These are phyloP conservation scores for Hygrophorus russula DNA, from an alignment of 768 basidiomycete species.

Conservation along the genomic window DNA sequence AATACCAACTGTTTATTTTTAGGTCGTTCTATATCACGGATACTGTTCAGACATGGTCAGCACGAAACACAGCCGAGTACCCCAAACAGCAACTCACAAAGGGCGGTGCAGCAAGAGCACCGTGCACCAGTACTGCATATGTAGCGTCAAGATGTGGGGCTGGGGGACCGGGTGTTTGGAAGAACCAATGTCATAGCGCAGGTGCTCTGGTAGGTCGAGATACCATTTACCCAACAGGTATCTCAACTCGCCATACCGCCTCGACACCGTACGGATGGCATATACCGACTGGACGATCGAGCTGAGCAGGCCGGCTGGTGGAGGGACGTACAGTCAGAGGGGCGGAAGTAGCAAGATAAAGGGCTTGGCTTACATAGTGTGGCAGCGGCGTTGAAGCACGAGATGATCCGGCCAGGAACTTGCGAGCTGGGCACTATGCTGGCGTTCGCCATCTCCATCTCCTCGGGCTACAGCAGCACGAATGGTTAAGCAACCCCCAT, in stretches of 20 bases:
- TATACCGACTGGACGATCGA: conserved; percentile 64
- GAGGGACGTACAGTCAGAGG: conserved; percentile 7
- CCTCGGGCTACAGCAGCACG: conserved; percentile 39
- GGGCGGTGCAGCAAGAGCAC: conserved; percentile 66
- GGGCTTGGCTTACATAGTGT: conserved; percentile 42
- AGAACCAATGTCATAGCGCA: conserved; percentile 49
- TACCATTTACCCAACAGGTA: conserved; percentile 65
- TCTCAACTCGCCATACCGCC: conserved; percentile 57
- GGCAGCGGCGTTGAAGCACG: conserved; percentile 73
- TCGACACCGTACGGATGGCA: conserved; percentile 42
- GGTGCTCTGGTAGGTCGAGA: conserved; percentile 53
- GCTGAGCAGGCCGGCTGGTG: conserved; percentile 54
- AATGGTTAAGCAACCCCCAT: conserved; percentile 1
- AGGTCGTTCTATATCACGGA: conserved; percentile 23
- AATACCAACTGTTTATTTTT: conserved; percentile 29
- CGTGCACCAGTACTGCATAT: conserved; percentile 84
- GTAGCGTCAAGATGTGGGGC: conserved; percentile 62
- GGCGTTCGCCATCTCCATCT: conserved; percentile 41
- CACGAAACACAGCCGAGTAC: conserved; percentile 1
- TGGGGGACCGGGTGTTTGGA: conserved; percentile 31
- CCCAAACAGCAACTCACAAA: conserved; percentile 40
- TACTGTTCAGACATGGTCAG: conserved; percentile 20
- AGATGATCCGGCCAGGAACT: conserved; percentile 41
- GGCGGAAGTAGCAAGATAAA: background rate
- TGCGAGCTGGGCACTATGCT: conserved; percentile 17